These are phyloP conservation scores for Camelina hispida DNA, from an alignment of 345 rosid species.

Conservation along the genomic window DNA sequence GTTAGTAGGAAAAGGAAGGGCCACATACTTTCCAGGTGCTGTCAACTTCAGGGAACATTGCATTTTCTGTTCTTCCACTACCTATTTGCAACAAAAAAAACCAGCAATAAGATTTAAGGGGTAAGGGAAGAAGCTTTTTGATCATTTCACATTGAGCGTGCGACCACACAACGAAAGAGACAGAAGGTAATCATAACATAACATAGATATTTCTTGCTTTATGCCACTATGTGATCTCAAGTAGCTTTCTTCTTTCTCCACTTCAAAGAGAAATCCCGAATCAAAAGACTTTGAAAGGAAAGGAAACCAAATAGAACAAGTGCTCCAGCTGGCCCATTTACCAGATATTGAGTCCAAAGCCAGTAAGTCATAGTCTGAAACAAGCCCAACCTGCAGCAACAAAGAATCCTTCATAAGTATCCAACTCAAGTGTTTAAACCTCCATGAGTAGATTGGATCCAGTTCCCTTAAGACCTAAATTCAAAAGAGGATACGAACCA, in stretches of 20 bases:
- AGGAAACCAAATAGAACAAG: slow-evolving; percentile 17
- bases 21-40: slow-evolving; percentile 90
- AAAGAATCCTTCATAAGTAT: slow-evolving; percentile 32
- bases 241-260: slow-evolving; percentile 30
- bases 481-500: slow-evolving; percentile 53
- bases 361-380: slow-evolving; percentile 91
- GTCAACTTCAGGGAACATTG: slow-evolving; percentile 96
- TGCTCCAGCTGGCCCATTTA: slow-evolving; percentile 42
- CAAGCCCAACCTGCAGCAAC: slow-evolving; percentile 86
- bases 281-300: slow-evolving; percentile 22
- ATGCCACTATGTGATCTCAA: slow-evolving; percentile 33
- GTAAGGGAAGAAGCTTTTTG: slow-evolving; percentile 29
- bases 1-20: slow-evolving; percentile 36
- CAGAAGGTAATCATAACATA: slow-evolving; percentile 41
- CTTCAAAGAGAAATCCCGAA: neutral
- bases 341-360: slow-evolving; percentile 96
- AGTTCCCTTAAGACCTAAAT: neutral
- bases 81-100: slow-evolving; percentile 47
- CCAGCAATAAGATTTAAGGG: slow-evolving; percentile 22
- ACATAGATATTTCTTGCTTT: slow-evolving; percentile 26
- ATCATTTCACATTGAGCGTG: slow-evolving; percentile 43
- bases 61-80: slow-evolving; percentile 61
- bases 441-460: neutral
- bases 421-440: neutral
- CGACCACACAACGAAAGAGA: slow-evolving; percentile 32